phyloP scores from a whole-genome alignment of 305 asterid species.

The Fraxinus greggii region DNA sequence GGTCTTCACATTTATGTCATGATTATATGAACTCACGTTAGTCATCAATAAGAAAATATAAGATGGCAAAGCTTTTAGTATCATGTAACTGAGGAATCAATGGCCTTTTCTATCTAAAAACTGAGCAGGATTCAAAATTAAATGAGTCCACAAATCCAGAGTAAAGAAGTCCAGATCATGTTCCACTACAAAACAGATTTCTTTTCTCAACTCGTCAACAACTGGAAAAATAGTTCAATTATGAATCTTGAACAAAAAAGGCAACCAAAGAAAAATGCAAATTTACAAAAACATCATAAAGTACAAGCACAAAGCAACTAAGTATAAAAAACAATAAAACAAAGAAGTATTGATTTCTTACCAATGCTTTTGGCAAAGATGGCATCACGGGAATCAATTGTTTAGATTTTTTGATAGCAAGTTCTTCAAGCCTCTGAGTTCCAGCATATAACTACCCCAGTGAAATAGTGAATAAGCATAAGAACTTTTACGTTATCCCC shows the following conservation, averaged over 20 bases:
- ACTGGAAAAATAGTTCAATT: neutral
- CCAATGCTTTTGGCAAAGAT: conserved; percentile 64
- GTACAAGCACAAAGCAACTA: neutral
- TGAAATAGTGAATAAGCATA: conserved; percentile 24
- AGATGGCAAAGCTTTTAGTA: neutral
- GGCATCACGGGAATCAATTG: conserved; percentile 82
- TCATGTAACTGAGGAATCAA: neutral
- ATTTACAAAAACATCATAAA: conserved; percentile 10
- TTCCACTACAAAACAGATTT: neutral
- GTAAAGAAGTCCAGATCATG: neutral
- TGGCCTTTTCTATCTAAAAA: conserved; percentile 3
- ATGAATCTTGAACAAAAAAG: neutral
- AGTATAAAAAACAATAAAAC: conserved; percentile 16
- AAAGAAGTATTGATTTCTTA: conserved; percentile 31
- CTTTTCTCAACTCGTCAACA: neutral
- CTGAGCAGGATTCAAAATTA: conserved; percentile 9
- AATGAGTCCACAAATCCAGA: neutral
- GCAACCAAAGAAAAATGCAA: neutral
- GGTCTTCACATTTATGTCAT: neutral
- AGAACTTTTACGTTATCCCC: neutral
- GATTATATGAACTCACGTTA: neutral
- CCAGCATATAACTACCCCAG: conserved; percentile 54
- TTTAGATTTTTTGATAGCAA: conserved; percentile 76
- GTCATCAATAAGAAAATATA: neutral
- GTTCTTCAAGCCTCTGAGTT: conserved; percentile 75